Evolutionary conservation across 176 grass and related monocot genomes (phyloP), one percentile per base, ranked within the genome.

Genomic region (Aechmea fasciata): DNA sequence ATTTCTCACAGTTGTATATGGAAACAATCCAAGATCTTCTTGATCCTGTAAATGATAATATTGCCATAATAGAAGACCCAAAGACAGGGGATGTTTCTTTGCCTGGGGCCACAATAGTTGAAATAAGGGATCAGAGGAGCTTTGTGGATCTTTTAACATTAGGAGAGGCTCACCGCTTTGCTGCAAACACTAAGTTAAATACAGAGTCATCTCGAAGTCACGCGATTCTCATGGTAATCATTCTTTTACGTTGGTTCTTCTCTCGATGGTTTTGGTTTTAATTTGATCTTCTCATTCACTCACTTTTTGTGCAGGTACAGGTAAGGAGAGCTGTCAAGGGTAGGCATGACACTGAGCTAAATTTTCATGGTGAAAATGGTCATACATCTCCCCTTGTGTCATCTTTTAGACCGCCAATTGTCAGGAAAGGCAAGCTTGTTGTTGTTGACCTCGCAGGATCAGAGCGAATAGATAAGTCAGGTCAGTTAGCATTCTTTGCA

Each of bases 1-100:
- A 11, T 13, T 82, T 79, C 3, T 55, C 80, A 52, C 77, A 99
- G 95, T 71, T 99, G 52, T 99, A 99, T 78, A 99, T 99, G 95
- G 95, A 99, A 85, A 99, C 88, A 76, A 94, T 99, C 72, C 95
- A 99, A 73, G 95, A 99, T 51, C 95, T 99, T 57, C 84, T 99
- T 76, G 85, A 94, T 84, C 95, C 95, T 79, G 77, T 81, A 71
- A 99, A 99, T 88, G 95, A 99, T 75, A 99, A 99, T 77, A 99
- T 99, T 75, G 87, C 90, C 14, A 99, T 99, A 70, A 90, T 91
- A 74, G 95, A 99, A 85, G 95, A 99, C 73, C 90, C 95, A 74
- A 99, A 81, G 67, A 94, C 82, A 7, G 95, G 95, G 51, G 95
- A 99, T 82, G 90, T 99, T 81, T 94, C 95, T 61, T 63, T 99